Evolutionary conservation across 805 yeast genomes (phyloP), one percentile per base, ranked within the genome.

Genomic region (Kuraishia molischiana): DNA sequence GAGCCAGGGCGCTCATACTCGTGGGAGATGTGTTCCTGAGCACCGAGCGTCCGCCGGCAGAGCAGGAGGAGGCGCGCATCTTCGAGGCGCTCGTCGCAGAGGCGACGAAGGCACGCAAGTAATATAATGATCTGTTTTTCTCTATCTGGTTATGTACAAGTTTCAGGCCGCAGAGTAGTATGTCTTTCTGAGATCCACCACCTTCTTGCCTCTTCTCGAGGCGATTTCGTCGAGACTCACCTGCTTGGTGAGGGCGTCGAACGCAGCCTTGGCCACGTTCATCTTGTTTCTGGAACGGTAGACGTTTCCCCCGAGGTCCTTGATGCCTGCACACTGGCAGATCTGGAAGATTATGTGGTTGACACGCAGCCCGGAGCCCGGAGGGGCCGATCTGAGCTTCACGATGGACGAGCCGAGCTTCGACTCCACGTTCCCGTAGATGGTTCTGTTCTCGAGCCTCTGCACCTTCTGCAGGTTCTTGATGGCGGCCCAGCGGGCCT

Each of bases 71-170:
- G 52, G 95, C 90, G 4, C 63, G 81, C 43, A 75, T 89, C 41
- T 92, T 90, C 59, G 98, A 92, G 61, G 94, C 86, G 50, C 64
- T 90, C 59, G 85, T 92, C 62, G 83, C 94, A 11, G 95, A 87
- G 41, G 95, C 95, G 10, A 72, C 75, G 29, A 65, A 72, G 44
- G 24, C 22, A 32, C 29, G 19, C 30, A 32, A 32, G 20, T 38
- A 22, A 22, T 22, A 22, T 11, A 35, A 14, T 19, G 19, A 26
- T 10, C 10, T 11, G 11, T 22, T 22, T 22, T 8, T 8, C 26
- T 11, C 26, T 8, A 31, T 26, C 10, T n/a, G n/a, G n/a, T n/a
- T 36, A 36, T 36, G 28, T 20, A 38, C 31, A 18, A 14, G 15
- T n/a, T 26, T 19, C 5, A 28, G 36, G 18, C 44, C 29, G 59